Evolutionary conservation across 2,329 filamentous ascomycete genomes (phyloP).

Genomic region (Calonectria honghensis): DNA sequence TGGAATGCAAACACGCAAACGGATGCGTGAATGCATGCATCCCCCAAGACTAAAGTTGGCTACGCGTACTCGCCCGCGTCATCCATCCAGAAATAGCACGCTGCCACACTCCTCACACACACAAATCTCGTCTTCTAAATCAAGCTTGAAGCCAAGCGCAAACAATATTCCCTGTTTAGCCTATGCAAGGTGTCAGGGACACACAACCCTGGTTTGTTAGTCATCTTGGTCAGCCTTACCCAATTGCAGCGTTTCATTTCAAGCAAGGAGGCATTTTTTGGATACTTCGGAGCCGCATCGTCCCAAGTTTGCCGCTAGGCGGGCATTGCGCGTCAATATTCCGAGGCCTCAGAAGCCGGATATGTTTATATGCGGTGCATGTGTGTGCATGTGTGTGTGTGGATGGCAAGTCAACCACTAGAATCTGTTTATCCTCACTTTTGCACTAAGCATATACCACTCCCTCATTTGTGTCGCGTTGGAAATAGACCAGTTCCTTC

Average conservation of each 20-base stretch:
- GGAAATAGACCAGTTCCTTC: neutral
- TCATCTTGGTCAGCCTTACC: neutral
- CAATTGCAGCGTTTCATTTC: neutral
- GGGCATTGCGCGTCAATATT: neutral
- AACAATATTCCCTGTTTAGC: neutral
- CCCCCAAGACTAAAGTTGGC: neutral
- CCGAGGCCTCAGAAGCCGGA: neutral
- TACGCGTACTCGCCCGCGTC: neutral
- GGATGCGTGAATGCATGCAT: neutral
- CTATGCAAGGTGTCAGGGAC: constrained; percentile 1
- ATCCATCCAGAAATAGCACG: neutral
- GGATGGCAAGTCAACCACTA: neutral
- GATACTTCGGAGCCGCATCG: neutral
- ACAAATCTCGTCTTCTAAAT: neutral
- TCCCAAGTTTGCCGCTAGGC: neutral
- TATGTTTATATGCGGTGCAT: neutral
- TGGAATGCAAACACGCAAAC: neutral
- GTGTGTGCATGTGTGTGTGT: neutral
- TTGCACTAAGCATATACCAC: too few species aligned
- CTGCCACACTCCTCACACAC: neutral
- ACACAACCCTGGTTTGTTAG: neutral
- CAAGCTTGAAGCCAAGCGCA: constrained; percentile 26
- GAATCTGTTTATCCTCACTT: neutral
- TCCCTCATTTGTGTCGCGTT: neutral
- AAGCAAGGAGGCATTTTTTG: neutral